A percentile compares a stretch with the other conserved stretches of the same genome.
phyloP scores from a whole-genome alignment of 2,329 filamentous ascomycete species.

The Metarhizium robertsii region DNA sequence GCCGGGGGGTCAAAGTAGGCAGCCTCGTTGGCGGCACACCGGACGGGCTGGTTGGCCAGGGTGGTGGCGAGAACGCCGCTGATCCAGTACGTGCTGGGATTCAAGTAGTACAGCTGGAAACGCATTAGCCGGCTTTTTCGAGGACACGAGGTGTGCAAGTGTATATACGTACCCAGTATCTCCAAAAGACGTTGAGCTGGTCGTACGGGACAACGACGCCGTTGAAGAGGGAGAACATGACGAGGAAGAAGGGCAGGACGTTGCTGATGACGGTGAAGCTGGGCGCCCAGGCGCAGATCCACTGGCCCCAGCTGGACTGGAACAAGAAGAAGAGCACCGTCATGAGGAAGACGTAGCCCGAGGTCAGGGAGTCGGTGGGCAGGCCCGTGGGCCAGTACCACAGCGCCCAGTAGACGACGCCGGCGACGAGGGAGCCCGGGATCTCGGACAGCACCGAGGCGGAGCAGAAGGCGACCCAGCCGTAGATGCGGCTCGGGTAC shows the following conservation, averaged over 20 bases:
- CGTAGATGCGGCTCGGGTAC: constrained; percentile 65
- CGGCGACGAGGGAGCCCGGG: constrained; percentile 55
- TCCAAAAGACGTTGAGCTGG: constrained; percentile 60
- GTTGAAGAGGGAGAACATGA: constrained; percentile 69
- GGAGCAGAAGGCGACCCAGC: constrained; percentile 67
- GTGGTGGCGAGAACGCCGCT: constrained; percentile 8
- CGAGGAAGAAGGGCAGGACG: constrained; percentile 76
- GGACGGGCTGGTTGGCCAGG: constrained; percentile 18
- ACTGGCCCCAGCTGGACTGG: constrained; percentile 68
- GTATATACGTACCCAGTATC: constrained; percentile 45
- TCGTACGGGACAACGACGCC: constrained; percentile 63
- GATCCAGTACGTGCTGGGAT: constrained; percentile 7
- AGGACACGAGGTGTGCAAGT: no score
- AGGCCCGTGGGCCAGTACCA: constrained; percentile 74
- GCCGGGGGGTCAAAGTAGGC: constrained; percentile 49
- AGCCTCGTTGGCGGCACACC: constrained; percentile 29
- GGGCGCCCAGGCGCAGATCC: constrained; percentile 75
- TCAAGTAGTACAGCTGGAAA: constrained; percentile 5
- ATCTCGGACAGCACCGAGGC: constrained; percentile 67
- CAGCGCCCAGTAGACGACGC: constrained; percentile 59
- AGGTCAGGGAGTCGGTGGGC: constrained; percentile 48
- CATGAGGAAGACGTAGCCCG: constrained; percentile 5
- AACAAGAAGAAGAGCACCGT: constrained; percentile 61
- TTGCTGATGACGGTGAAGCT: constrained; percentile 37
- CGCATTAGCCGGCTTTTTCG: no score